A percentile compares a stretch with the other conserved stretches of the same genome.
phyloP scores from a whole-genome alignment of 2,329 filamentous ascomycete genomes.

The Pseudogymnoascus sp. region DNA sequence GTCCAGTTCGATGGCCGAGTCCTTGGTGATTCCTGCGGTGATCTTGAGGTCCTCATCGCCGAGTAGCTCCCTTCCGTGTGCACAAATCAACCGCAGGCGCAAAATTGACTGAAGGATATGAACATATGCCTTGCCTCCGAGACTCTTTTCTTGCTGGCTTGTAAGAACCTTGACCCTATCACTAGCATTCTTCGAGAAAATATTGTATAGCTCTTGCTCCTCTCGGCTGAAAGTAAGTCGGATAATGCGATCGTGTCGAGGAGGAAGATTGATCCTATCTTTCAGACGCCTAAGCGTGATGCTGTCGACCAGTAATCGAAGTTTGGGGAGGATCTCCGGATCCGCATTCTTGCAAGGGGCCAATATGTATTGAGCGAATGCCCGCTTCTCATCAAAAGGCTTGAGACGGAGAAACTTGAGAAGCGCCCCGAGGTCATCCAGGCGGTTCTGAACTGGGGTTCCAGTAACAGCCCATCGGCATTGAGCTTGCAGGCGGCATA shows the following conservation, averaged over 20 bases:
- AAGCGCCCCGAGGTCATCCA: conserved; percentile 82
- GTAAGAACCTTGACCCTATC: conserved; percentile 72
- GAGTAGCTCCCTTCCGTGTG: conserved; percentile 86
- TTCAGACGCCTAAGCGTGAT: conserved; percentile 87
- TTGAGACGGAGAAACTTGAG: conserved; percentile 77
- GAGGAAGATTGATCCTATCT: conserved; percentile 77
- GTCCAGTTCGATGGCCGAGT: conserved; percentile 82
- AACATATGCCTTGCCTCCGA: conserved; percentile 83
- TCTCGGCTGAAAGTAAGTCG: conserved; percentile 66
- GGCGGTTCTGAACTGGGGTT: conserved; percentile 86
- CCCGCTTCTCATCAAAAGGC: conserved; percentile 71
- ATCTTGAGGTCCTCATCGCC: conserved; percentile 73
- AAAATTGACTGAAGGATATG: conserved; percentile 89
- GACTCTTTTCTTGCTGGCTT: conserved; percentile 52
- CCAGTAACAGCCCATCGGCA: conserved; percentile 96
- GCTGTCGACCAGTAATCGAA: conserved; percentile 87
- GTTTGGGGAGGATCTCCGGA: conserved; percentile 71
- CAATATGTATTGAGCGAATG: conserved; percentile 73
- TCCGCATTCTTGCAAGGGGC: conserved; percentile 82
- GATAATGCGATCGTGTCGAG: conserved; percentile 63
- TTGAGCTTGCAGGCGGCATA: conserved; percentile 69
- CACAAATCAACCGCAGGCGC: conserved; percentile 81
- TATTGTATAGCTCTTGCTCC: conserved; percentile 71
- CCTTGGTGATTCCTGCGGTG: conserved; percentile 71
- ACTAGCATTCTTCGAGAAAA: conserved; percentile 74